A percentile compares a stretch with the other conserved stretches of the same genome.
phyloP scores from a whole-genome alignment of 306 rosid genomes.

The Quercus wislizeni region DNA sequence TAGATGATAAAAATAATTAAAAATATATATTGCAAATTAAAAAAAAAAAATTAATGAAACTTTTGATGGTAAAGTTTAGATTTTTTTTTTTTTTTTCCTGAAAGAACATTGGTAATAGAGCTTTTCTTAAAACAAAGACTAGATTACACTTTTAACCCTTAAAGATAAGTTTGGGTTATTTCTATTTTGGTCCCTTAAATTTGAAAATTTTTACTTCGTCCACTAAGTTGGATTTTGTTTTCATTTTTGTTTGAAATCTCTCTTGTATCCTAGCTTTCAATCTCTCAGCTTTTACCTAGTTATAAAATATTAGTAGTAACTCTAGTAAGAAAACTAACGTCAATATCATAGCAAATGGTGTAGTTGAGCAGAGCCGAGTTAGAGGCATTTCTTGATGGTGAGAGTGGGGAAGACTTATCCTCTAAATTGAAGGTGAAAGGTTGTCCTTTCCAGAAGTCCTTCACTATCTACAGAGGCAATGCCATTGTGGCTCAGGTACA shows the following conservation, averaged over 20 bases:
- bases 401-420: slow-evolving; percentile 23
- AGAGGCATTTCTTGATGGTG: not conserved
- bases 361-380: not conserved
- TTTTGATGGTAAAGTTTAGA: no score
- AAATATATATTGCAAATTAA: no score
- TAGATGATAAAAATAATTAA: no score
- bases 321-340: slow-evolving; percentile 2
- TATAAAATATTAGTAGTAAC: not conserved
- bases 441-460: slow-evolving; percentile 60
- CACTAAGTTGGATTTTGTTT: no score
- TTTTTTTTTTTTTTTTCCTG: no score
- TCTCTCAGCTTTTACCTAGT: slow-evolving; percentile 83
- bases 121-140: no score
- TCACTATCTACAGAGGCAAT: slow-evolving; percentile 50
- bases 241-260: slow-evolving; percentile 48
- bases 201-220: no score
- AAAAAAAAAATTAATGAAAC: no score
- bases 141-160: no score
- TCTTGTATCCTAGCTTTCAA: slow-evolving; percentile 78
- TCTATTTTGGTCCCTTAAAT: no score
- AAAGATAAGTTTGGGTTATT: no score
- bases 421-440: slow-evolving; percentile 62
- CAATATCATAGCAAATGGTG: not conserved
- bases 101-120: no score
- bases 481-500: slow-evolving; percentile 74